Evolutionary conservation across 23 red algal species (phyloP).

Genomic region (Agarophyton chilense): DNA sequence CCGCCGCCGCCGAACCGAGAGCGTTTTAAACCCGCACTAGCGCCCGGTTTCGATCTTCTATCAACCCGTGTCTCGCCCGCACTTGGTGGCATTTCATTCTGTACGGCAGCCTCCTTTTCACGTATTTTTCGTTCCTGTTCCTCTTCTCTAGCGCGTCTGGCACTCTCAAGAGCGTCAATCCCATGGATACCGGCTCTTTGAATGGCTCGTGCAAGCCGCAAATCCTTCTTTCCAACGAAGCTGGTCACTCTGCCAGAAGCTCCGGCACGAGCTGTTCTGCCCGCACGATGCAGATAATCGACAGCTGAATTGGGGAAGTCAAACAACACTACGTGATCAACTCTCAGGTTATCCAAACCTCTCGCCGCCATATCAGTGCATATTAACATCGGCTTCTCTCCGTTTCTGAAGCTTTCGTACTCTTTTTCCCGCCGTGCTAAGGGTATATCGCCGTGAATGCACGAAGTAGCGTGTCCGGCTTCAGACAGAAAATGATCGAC

Average conservation of each 20-base stretch:
- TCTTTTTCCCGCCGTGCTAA: constrained; percentile 60
- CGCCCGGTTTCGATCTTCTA: not conserved
- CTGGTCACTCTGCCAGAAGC: constrained; percentile 74
- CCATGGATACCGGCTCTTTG: constrained; percentile 33
- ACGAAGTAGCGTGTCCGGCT: constrained; percentile 46
- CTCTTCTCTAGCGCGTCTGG: constrained; percentile 31
- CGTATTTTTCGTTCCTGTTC: constrained; percentile 42
- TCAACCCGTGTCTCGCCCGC: not conserved
- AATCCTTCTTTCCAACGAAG: constrained; percentile 77
- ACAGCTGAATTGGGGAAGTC: constrained; percentile 86
- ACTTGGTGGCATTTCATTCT: not conserved
- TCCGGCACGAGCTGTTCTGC: constrained; percentile 87
- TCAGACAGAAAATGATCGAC: constrained; percentile 93
- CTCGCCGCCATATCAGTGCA: constrained; percentile 89
- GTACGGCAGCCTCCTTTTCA: constrained; percentile 3
- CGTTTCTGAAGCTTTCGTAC: constrained; percentile 64
- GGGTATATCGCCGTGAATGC: constrained; percentile 89
- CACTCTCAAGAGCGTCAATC: constrained; percentile 58
- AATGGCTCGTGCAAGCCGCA: constrained; percentile 70
- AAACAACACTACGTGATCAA: constrained; percentile 89
- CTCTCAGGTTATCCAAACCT: constrained; percentile 78
- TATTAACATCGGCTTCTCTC: constrained; percentile 71
- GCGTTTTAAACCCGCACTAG: not conserved
- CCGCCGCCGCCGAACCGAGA: constrained; percentile 1
- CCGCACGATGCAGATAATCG: constrained; percentile 93